Evolutionary conservation across 257 asterid species (phyloP).

Genomic region (Lycium barbarum): DNA sequence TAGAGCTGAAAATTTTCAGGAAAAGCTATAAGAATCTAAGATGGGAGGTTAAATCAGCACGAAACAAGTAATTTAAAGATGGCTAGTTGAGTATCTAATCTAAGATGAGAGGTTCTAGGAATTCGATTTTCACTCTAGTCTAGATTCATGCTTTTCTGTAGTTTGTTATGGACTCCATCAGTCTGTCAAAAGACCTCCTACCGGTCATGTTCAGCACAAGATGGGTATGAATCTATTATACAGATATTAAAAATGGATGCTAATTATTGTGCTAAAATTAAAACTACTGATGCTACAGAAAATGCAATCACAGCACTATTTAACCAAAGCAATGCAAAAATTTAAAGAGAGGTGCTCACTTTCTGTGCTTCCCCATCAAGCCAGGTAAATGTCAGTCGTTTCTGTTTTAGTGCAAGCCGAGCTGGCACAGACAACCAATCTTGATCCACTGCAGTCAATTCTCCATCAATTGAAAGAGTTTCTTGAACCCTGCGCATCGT

Average conservation of each 20-base stretch:
- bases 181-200: slow-evolving; percentile 18
- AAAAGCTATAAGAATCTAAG: not conserved
- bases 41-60: not conserved
- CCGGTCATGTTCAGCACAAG: not conserved
- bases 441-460: slow-evolving; percentile 52
- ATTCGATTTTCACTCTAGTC: not conserved
- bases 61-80: not conserved
- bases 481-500: slow-evolving; percentile 91
- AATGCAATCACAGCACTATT: slow-evolving; percentile 1
- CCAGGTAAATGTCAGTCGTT: slow-evolving; percentile 89
- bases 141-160: not conserved
- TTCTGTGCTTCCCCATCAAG: slow-evolving; percentile 95
- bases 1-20: not conserved
- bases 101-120: not conserved
- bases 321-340: slow-evolving; percentile 26
- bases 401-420: slow-evolving; percentile 65
- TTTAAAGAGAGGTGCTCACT: slow-evolving; percentile 49
- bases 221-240: not conserved
- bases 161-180: not conserved
- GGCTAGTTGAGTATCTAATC: slow-evolving; percentile 4
- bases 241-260: not conserved
- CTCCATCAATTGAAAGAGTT: slow-evolving; percentile 55
- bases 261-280: not conserved
- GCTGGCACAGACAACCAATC: slow-evolving; percentile 61
- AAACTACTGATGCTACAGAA: not conserved